These are phyloP conservation scores for Termitomyces sp. DNA, from an alignment of 768 basidiomycete species.

Conservation along the genomic window DNA sequence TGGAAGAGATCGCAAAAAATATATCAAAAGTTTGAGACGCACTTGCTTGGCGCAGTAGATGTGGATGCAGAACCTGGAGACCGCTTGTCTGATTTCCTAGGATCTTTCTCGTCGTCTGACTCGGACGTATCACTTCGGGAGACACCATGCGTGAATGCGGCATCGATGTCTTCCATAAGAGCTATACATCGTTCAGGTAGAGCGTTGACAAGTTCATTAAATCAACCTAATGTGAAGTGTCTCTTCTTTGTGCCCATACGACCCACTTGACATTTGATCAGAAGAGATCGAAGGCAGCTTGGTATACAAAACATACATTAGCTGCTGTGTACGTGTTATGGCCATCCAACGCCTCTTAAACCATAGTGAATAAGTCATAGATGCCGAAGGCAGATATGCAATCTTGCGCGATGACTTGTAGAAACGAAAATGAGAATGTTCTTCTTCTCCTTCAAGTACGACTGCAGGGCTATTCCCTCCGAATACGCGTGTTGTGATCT, in stretches of 20 bases:
- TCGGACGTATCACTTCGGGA: constrained; percentile 15
- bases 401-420: constrained; percentile 18
- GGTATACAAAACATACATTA: constrained; percentile 1
- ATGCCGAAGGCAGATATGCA: constrained; percentile 26
- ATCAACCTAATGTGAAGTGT: constrained; percentile 16
- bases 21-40: background rate
- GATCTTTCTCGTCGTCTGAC: background rate
- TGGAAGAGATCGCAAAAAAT: too few relatives aligned
- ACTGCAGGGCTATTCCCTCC: constrained; percentile 19
- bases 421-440: constrained; percentile 1
- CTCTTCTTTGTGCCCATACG: constrained; percentile 11
- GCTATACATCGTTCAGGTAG: constrained; percentile 55
- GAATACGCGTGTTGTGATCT: constrained; percentile 36
- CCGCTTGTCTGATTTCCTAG: background rate
- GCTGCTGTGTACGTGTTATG: constrained; percentile 11
- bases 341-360: constrained; percentile 25
- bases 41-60: constrained; percentile 13
- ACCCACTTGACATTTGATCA: background rate
- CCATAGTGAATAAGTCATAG: constrained; percentile 29
- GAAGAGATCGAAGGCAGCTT: background rate
- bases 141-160: constrained; percentile 40
- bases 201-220: constrained; percentile 43
- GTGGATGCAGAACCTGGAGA: constrained; percentile 2
- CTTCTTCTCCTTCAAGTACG: constrained; percentile 22
- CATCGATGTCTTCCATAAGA: constrained; percentile 74